phyloP scores from a whole-genome alignment of 192 early-diverging fungal species.

The Spinellus fusiger region DNA sequence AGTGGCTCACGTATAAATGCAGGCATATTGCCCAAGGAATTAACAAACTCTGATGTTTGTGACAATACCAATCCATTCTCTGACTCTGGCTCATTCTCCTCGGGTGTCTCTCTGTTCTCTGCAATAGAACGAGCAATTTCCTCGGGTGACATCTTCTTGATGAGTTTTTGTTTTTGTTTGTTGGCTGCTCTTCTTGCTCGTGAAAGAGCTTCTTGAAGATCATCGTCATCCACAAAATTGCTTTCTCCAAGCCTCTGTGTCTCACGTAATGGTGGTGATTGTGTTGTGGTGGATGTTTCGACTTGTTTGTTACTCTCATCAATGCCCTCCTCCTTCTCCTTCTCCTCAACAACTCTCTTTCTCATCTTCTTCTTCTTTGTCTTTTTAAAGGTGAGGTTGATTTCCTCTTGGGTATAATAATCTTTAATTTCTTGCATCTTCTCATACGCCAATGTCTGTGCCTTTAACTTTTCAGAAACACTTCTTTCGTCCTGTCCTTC shows the following conservation, averaged over 20 bases:
- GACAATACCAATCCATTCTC: slow-evolving; percentile 61
- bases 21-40: slow-evolving; percentile 35
- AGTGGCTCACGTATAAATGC: slow-evolving; percentile 1
- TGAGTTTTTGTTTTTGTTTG: slow-evolving; percentile 40
- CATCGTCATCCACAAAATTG: slow-evolving; percentile 94
- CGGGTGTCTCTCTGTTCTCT: slow-evolving; percentile 11
- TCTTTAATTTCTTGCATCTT: slow-evolving; percentile 70
- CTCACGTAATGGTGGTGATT: too few relatives aligned
- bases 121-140: slow-evolving; percentile 57
- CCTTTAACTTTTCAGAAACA: slow-evolving; percentile 42
- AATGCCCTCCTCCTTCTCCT: too few relatives aligned
- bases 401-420: slow-evolving; percentile 88
- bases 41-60: slow-evolving; percentile 87
- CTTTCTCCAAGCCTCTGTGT: slow-evolving; percentile 34
- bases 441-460: slow-evolving; percentile 44
- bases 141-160: slow-evolving; percentile 45
- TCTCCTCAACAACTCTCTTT: slow-evolving; percentile 6
- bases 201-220: slow-evolving; percentile 81
- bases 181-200: slow-evolving; percentile 57
- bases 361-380: slow-evolving; percentile 68
- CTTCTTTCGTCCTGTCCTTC: slow-evolving; percentile 14
- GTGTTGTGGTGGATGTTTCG: too few relatives aligned
- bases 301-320: neutral
- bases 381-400: slow-evolving; percentile 70
- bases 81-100: slow-evolving; percentile 36